Base-by-base conservation (phyloP, 192 early-diverging fungal genomes). In the Coemansia sp. region DNA sequence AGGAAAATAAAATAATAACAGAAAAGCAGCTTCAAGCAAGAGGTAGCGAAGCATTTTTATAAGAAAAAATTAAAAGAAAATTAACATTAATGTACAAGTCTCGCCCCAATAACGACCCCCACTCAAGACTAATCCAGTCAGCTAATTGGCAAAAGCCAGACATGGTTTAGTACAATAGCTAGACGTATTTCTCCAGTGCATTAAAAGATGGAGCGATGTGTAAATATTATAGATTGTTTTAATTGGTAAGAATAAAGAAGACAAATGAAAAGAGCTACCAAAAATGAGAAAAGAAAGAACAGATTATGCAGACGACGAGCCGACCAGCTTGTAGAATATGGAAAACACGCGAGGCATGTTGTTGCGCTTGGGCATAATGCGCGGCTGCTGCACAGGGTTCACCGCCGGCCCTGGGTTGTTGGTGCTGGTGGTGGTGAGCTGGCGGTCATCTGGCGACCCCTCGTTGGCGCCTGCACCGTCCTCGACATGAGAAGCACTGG, bases 261-360 rank as follows among this genome's bases (percentile, higher is more conserved):
- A 43, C 29, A 32, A 32, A 32, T 32, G 29, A 52, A 52, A 52
- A 5, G 19, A 52, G 19, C 10, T 56, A 56, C 12, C 58, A 64
- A 57, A 45, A 51, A n/a, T 19, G 12, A 21, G 45, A 41, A 50
- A 19, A 22, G 53, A 54, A 19, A 58, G 22, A 48, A 41, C 5
- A 9, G 53, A 43, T 39, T 54, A 55, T 10, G 67, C 39, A 2
- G 70, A 60, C 5, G 65, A 48, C 2, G 66, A 57, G 48, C 77
- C 72, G 21, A 79, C 72, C 10, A 79, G 54, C 25, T 71, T 73
- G 72, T 79, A 79, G 49, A 79, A 79, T 29, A 79, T 70, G 60
- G 77, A 79, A 22, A 79, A 49, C 11, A 79, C 72, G 2, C 77
- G 56, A 1, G 77, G 67, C 24, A 79, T 50, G 21, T 55, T 27